Base-by-base conservation (phyloP, 2,329 filamentous ascomycete genomes). In the Pseudocercospora fijiensis region DNA sequence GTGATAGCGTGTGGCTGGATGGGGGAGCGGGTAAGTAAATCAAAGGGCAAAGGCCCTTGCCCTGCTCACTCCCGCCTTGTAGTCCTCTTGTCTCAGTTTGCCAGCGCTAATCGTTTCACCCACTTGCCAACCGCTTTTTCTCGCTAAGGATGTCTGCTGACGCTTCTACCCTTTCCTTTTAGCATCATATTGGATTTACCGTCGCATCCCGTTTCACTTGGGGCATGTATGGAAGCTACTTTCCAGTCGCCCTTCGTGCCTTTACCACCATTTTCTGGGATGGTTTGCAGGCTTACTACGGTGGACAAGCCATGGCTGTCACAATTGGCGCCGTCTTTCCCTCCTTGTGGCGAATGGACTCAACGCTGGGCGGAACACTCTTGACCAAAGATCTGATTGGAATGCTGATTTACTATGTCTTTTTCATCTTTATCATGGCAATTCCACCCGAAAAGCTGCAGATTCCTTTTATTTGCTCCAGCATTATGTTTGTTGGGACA, bases 391-490 rank as follows among this genome's bases (percentile, higher is more conserved):
- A 57, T 41, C 55, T 57, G 33, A 57, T 57, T 7, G 55, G 55
- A 24, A 57, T 57, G 55, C 55, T 57, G n/a, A 27, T 57, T 20
- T 57, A 41, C 55, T 57, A 57, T 6, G 55, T 57, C 10, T 57
- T 57, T 20, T 57, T 57, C 33, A 16, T 57, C 3, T 22, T 33
- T 20, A 57, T 57, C 8, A 57, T 57, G 55, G 55, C 55, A 5
- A 57, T 57, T n/a, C 55, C 55, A 7, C 55, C 55, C 13, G 55
- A 57, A 11, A 57, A 57, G 55, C 30, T 57, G 55, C 55, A 57
- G 11, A 57, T 43, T 9, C 55, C 55, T 5, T 57, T 57, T 22
- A 43, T 57, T 24, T 26, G 20, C 13, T 57, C 55, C n/a, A 43
- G 30, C 26, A 45, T 45, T 18, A 57, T 57, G 55, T 57, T 57